Conservation (phyloP, 345 rosid species). For the Arabidopsis arenosa region DNA sequence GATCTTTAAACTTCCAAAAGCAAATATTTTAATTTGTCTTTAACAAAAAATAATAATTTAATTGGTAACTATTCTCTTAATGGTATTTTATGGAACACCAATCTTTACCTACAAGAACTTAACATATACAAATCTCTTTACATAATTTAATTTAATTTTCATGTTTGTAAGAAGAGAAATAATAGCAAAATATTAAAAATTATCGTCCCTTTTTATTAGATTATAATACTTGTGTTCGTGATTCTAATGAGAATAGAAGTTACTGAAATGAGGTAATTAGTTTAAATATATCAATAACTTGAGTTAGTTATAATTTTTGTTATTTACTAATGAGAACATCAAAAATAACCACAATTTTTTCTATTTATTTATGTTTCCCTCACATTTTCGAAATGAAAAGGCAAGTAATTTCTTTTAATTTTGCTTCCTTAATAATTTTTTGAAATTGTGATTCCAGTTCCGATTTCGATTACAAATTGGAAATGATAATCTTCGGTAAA, state of each 20-base stretch:
- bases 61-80: background rate
- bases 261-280: background rate
- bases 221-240: background rate
- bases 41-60: background rate
- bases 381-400: background rate
- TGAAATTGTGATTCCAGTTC: too few species aligned
- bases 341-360: background rate
- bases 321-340: background rate
- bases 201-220: too few species aligned
- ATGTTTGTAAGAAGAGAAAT: too few species aligned
- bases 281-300: background rate
- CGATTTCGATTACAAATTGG: too few species aligned
- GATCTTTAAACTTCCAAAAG: conserved; percentile 12
- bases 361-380: background rate
- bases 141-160: too few species aligned
- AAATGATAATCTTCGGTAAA: too few species aligned
- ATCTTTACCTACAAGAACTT: background rate
- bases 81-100: conserved; percentile 8
- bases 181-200: too few species aligned
- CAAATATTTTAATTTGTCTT: background rate
- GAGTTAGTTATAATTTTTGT: background rate
- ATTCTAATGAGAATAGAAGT: background rate
- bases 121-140: background rate
- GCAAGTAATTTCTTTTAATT: too few species aligned
- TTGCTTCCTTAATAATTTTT: too few species aligned